These are phyloP conservation scores for Kodamaea kakaduensis DNA, from an alignment of 805 yeast genomes.

Conservation along the genomic window DNA sequence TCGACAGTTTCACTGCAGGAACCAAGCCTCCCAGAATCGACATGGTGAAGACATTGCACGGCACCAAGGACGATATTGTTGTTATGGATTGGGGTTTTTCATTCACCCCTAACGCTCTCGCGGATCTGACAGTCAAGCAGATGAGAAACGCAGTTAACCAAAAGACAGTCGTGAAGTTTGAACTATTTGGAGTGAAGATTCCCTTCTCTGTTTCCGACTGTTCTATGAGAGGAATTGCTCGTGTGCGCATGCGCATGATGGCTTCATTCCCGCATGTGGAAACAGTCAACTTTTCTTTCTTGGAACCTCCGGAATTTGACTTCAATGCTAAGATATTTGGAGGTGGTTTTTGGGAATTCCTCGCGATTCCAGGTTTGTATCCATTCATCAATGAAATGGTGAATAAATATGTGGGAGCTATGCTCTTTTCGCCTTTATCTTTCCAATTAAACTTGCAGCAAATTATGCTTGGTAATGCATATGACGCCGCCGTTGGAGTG, in stretches of 20 bases:
- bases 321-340: slow-evolving; percentile 74
- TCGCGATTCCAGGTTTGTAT: slow-evolving; percentile 82
- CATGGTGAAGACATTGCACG: slow-evolving; percentile 79
- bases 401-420: slow-evolving; percentile 81
- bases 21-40: slow-evolving; percentile 95
- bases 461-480: slow-evolving; percentile 75
- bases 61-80: slow-evolving; percentile 87
- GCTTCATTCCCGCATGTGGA: slow-evolving; percentile 89
- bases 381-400: slow-evolving; percentile 82
- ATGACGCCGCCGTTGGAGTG: slow-evolving; percentile 83
- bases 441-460: slow-evolving; percentile 92
- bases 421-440: slow-evolving; percentile 84
- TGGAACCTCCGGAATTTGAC: slow-evolving; percentile 87
- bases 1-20: slow-evolving; percentile 87
- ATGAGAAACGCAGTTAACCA: slow-evolving; percentile 81
- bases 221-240: slow-evolving; percentile 66
- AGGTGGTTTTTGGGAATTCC: slow-evolving; percentile 78
- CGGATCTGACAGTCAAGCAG: slow-evolving; percentile 84
- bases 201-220: slow-evolving; percentile 80
- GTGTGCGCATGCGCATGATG: slow-evolving; percentile 88
- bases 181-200: slow-evolving; percentile 74
- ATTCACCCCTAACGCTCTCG: slow-evolving; percentile 84
- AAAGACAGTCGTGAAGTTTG: slow-evolving; percentile 69
- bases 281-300: slow-evolving; percentile 78
- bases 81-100: slow-evolving; percentile 98